Evolutionary conservation across 2,329 filamentous ascomycete genomes (phyloP), one percentile per base, ranked within the genome.

Genomic region (Monosporascus sp.): DNA sequence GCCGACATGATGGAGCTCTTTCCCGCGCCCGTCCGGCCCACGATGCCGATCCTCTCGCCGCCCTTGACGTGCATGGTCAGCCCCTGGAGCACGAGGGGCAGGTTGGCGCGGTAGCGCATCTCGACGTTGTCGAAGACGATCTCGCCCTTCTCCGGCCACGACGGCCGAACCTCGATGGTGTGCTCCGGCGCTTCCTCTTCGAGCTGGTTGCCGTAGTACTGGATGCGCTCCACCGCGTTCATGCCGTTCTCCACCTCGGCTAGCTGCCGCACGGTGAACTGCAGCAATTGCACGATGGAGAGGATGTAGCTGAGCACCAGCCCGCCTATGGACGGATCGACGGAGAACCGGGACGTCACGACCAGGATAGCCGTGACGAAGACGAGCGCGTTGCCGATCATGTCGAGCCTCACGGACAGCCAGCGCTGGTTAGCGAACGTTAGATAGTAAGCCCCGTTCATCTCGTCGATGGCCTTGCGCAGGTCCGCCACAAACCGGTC

Each of bases 241-340:
- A 97, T 97, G 66, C 92, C 91, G 72, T 97, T 97, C 71, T 97
- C 93, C 8, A 97, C 91, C 70, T 97, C 93, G 26, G 93, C 93
- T 7, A 97, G 79, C 71, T 97, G 93, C 19, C 94, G 84, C 19
- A 97, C 90, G 1, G 91, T 93, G 70, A 97, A 97, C 67, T 97
- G 93, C 59, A 97, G 87, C 88, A 97, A 91, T 70, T 95, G 90
- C 19, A 96, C 91, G 64, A 97, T 96, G 16, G 87, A 82, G 19
- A 99, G 79, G 65, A 97, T 96, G 70, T 97, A 97, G 47, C 89
- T 94, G 22, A 99, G 79, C 0, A 97, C 91, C 40, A 97, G 76
- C 20, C 94, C 94, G 46, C 84, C 87, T 52, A 91, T 96, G 49
- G 89, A 91, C 1, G 93, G 93, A 41, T 86, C 78, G 56, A 97